These are phyloP conservation scores for Cladophialophora chaetospira DNA, from an alignment of 2,329 filamentous ascomycete genomes.

Conservation along the genomic window DNA sequence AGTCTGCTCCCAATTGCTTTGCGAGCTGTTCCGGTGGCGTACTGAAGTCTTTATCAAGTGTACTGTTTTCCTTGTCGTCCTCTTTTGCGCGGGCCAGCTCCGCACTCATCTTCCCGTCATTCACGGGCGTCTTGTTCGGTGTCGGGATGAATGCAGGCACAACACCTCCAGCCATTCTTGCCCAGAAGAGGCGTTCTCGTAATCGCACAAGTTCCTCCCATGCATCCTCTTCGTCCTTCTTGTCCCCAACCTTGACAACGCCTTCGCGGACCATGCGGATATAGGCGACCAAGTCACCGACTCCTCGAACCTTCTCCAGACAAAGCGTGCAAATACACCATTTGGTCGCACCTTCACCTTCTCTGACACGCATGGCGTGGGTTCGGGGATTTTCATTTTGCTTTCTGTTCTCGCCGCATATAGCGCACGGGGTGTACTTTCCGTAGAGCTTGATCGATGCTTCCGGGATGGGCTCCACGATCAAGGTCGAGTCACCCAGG, in stretches of 20 bases:
- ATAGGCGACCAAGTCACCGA: slow-evolving; percentile 91
- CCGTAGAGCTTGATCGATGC: slow-evolving; percentile 46
- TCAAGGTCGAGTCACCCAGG: slow-evolving; percentile 79
- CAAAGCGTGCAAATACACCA: slow-evolving; percentile 92
- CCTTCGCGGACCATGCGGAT: slow-evolving; percentile 89
- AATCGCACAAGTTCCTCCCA: slow-evolving; percentile 94
- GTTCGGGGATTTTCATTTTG: slow-evolving; percentile 72
- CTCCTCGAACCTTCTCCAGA: slow-evolving; percentile 76
- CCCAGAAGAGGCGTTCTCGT: slow-evolving; percentile 97
- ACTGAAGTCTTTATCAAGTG: neutral
- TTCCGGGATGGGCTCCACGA: slow-evolving; percentile 83
- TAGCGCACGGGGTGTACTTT: slow-evolving; percentile 67
- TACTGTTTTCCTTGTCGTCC: slow-evolving; percentile 18
- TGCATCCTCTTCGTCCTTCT: slow-evolving; percentile 79
- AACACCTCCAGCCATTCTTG: slow-evolving; percentile 86
- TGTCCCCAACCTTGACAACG: slow-evolving; percentile 72
- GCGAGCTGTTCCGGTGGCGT: neutral
- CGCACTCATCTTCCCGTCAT: slow-evolving; percentile 16
- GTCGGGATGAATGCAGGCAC: slow-evolving; percentile 61
- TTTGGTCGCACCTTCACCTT: slow-evolving; percentile 80
- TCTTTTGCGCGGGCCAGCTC: slow-evolving; percentile 10
- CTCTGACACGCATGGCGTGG: slow-evolving; percentile 85
- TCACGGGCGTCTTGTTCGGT: slow-evolving; percentile 26
- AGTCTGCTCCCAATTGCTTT: neutral
- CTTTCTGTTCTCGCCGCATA: slow-evolving; percentile 82